Base-by-base conservation (phyloP, 306 rosid species). In the Lathyrus aphaca region DNA sequence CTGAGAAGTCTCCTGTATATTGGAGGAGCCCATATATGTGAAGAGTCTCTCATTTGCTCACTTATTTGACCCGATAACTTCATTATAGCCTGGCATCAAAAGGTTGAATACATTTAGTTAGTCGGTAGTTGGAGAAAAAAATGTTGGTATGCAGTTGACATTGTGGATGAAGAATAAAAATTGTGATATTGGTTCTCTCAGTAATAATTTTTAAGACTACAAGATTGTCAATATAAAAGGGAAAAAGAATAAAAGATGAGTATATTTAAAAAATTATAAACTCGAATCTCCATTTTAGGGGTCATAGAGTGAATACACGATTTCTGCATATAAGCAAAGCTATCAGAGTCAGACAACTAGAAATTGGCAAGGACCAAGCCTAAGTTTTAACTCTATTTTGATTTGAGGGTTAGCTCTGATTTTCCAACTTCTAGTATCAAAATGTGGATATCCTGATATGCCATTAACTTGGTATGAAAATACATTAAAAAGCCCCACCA, bases 1-100 rank as follows among this genome's bases (percentile, higher is more conserved):
- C 95, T 88, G 56, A 92, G 84, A 80, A 89, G 95, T 75, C 95
- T 85, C 82, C 96, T 89, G 68, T 84, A 86, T 64, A 92, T 57
- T 51, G 91, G 83, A 80, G 89, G 88, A 78, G 85, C 85, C 96
- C 98, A 92, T 73, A 86, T 70, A 75, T 89, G 86, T 3, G 95
- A 84, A 5, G 84, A 81, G 9, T 80, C 86, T 80, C 86, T 83
- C 96, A 83, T 88, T 75, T 79, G 81, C 74, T 84, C 87, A 69
- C 77, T 73, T 62, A 85, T 60, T 42, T 88, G 74, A 75, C 60
- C 73, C 56, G 82, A 84, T 55, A 92, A 55, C 80, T 84, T 92
- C 77, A 80, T 75, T 30, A 86, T 76, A 76, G 93, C 93, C 96
- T 92, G 69, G 50, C 74, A 82, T 60, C 16, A 6, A 43, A 63